A percentile compares a stretch with the other conserved stretches of the same genome.
These are phyloP conservation scores for Epichloe aotearoae DNA, from an alignment of 2,329 filamentous ascomycete species.

Conservation along the genomic window DNA sequence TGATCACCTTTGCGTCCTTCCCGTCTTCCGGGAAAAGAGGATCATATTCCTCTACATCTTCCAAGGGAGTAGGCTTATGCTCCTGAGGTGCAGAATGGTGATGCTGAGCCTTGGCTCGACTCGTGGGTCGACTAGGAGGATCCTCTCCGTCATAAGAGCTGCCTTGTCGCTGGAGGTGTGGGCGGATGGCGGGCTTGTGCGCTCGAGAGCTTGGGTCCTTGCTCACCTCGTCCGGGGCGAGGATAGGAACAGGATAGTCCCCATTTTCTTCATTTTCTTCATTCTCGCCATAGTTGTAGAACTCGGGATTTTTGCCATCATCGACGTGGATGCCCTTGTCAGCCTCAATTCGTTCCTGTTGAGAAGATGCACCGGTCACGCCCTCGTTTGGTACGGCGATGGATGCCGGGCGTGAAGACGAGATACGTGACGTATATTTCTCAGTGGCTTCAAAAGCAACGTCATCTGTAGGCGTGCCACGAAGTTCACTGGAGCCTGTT, in stretches of 20 bases:
- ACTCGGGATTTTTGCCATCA: slow-evolving; percentile 32
- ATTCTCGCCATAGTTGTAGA: slow-evolving; percentile 23
- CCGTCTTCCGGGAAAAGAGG: slow-evolving; percentile 79
- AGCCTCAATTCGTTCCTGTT: slow-evolving; percentile 29
- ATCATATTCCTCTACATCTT: slow-evolving; percentile 89
- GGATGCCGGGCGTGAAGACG: slow-evolving; percentile 46
- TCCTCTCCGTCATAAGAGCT: slow-evolving; percentile 44
- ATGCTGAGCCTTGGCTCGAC: slow-evolving; percentile 45
- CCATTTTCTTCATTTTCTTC: slow-evolving; percentile 44
- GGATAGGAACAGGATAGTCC: slow-evolving; percentile 61
- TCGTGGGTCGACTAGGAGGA: slow-evolving; percentile 49
- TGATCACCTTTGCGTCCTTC: slow-evolving; percentile 27
- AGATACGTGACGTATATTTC: slow-evolving; percentile 65
- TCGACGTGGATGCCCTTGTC: slow-evolving; percentile 62
- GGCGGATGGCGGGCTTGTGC: slow-evolving; percentile 72
- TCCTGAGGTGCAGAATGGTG: slow-evolving; percentile 37
- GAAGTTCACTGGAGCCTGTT: slow-evolving; percentile 48
- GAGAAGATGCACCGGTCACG: slow-evolving; percentile 10
- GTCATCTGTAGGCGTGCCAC: slow-evolving; percentile 77
- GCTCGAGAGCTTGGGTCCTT: slow-evolving; percentile 57
- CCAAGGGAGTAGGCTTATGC: slow-evolving; percentile 55
- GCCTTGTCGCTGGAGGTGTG: slow-evolving; percentile 49
- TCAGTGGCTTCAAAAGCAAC: slow-evolving; percentile 80
- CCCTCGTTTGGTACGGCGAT: slow-evolving; percentile 19
- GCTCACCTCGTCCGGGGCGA: slow-evolving; percentile 76